A percentile compares a stretch with the other conserved stretches of the same genome.
Conservation (phyloP, 2,329 filamentous ascomycete species). For the Pseudogymnoascus verrucosus region DNA sequence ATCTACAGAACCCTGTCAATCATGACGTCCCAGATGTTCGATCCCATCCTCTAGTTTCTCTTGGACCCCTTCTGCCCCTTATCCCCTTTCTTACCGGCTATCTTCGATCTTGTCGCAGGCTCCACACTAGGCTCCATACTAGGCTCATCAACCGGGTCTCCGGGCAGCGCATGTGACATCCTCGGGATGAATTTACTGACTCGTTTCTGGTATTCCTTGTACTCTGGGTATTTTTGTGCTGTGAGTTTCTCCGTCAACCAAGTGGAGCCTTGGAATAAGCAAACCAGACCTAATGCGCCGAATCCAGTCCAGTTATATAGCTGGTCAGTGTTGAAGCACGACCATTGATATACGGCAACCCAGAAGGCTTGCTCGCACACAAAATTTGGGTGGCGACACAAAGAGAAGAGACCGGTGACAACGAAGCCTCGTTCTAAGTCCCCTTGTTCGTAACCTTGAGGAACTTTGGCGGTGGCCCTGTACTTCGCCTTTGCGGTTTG, state of each 20-base stretch:
- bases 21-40: conserved; percentile 1
- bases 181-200: conserved; percentile 76
- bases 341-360: conserved; percentile 84
- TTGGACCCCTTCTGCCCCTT: conserved; percentile 7
- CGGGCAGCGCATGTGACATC: conserved; percentile 12
- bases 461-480: conserved; percentile 62
- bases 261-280: conserved; percentile 85
- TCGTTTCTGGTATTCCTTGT: conserved; percentile 71
- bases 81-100: not conserved
- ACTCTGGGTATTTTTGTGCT: conserved; percentile 77
- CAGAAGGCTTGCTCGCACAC: conserved; percentile 86
- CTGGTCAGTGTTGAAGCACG: conserved; percentile 62
- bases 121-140: not conserved
- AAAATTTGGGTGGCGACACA: conserved; percentile 91
- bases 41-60: conserved; percentile 3
- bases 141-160: not conserved
- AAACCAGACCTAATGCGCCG: conserved; percentile 61
- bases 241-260: conserved; percentile 80
- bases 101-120: not conserved
- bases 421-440: conserved; percentile 88
- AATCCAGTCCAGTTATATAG: conserved; percentile 71
- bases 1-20: conserved; percentile 8
- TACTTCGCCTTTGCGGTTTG: conserved; percentile 76
- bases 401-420: conserved; percentile 75
- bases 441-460: conserved; percentile 54